Evolutionary conservation across 1,284 basidiomycete species (phyloP).

Genomic region (Trametes versicolor): DNA sequence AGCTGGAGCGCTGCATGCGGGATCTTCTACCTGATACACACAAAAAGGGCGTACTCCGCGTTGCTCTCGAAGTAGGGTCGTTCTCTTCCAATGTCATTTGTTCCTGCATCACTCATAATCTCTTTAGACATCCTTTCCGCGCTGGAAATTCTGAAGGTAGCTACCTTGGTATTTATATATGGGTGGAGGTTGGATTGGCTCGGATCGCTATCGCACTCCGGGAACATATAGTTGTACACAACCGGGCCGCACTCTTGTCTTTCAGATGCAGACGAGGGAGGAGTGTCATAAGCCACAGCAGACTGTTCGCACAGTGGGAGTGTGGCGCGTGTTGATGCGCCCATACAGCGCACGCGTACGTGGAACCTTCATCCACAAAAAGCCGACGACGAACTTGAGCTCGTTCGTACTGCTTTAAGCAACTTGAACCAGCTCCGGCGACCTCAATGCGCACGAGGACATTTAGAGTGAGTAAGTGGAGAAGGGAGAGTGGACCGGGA

Average conservation of each 20-base stretch:
- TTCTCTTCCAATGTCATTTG: not conserved
- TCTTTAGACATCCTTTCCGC: not conserved
- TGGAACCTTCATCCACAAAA: not conserved
- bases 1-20: not conserved
- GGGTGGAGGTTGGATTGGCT: too few species aligned
- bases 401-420: not conserved
- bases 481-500: constrained; percentile 18
- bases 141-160: not conserved
- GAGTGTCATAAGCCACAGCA: too few species aligned
- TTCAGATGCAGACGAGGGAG: too few species aligned
- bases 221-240: too few species aligned
- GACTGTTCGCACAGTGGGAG: not conserved
- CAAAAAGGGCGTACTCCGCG: not conserved
- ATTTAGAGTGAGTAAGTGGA: constrained; percentile 1
- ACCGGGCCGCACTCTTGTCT: too few species aligned
- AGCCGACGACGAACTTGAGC: not conserved
- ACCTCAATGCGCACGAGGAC: too few species aligned
- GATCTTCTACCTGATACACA: not conserved
- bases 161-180: too few species aligned
- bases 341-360: not conserved
- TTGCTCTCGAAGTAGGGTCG: not conserved
- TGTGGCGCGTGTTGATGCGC: constrained; percentile 3
- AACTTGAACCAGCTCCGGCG: too few species aligned
- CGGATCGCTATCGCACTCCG: too few species aligned
- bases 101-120: not conserved